Base-by-base conservation (phyloP, 2,329 filamentous ascomycete species). In the Didymellaceae sp. region DNA sequence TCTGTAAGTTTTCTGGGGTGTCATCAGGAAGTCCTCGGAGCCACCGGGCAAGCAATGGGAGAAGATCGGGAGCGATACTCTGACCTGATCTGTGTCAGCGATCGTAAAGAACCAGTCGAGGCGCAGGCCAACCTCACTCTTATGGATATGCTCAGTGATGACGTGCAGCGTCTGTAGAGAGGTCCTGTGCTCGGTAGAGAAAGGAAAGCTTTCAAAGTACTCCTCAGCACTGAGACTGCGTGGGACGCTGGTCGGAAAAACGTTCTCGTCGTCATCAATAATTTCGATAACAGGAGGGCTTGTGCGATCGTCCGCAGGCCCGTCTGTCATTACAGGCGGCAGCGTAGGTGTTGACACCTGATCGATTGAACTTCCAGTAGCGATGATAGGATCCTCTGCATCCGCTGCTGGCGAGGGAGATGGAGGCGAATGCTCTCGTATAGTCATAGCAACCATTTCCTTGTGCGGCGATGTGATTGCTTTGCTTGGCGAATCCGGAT, bases 231-330 rank as follows among this genome's bases (percentile, higher is more conserved):
- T 61, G 30, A 62, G 42, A 11, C 63, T 59, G 17, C 70, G 43
- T 2, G 61, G 38, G 38, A 63, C 52, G 32, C 13, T 39, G 14
- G 24, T 26, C 7, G 42, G 45, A 4, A 35, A 17, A n/a, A 55
- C 59, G 4, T 63, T 25, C 10, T 71, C 68, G 40, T 70, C 68
- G 17, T 74, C 69, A 22, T 68, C 66, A 32, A 73, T 65, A 17
- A 78, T 65, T 33, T 73, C 64, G 52, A 77, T 68, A 26, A 75
- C 66, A 39, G 68, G 72, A 20, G 70, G 67, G 43, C 69, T 71
- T n/a, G 25, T 46, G 16, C 41, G 24, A 14, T 55, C 53, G 20
- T 61, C 58, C 9, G 52, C 52, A 14, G 61, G 55, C 28, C 45
- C 57, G 30, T 53, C 38, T 25, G 67, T 44, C 38, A 63, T 43